Conservation (phyloP, 495 filamentous ascomycete species). For the Annulohypoxylon stygium region DNA sequence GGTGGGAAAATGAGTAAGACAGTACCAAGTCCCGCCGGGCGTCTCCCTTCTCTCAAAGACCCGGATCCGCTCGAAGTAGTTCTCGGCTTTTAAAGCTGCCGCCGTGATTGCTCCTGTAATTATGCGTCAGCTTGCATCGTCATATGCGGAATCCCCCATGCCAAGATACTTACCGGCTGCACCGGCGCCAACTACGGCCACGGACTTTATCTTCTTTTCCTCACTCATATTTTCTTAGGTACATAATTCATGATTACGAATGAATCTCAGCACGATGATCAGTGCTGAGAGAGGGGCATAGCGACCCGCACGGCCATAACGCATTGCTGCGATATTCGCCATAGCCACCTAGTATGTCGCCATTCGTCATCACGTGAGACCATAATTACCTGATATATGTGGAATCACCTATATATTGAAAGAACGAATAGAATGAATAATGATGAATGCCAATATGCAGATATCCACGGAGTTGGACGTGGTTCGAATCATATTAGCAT, state of each 20-base stretch:
- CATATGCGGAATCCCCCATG: neutral
- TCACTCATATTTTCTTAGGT: slow-evolving; percentile 39
- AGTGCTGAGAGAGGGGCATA: slow-evolving; percentile 27
- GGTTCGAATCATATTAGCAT: neutral
- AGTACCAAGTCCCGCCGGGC: slow-evolving; percentile 64
- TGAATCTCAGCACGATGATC: neutral
- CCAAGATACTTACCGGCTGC: slow-evolving; percentile 59
- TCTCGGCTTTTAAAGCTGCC: slow-evolving; percentile 61
- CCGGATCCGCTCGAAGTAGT: slow-evolving; percentile 63
- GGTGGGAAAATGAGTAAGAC: neutral
- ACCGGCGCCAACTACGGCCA: slow-evolving; percentile 66
- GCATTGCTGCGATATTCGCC: slow-evolving; percentile 30
- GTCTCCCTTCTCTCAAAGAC: slow-evolving; percentile 64
- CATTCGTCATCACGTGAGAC: slow-evolving; percentile 45
- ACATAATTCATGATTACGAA: slow-evolving; percentile 3
- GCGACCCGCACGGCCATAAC: neutral
- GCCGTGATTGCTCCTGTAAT: slow-evolving; percentile 59
- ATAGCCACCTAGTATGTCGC: slow-evolving; percentile 38
- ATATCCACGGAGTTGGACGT: neutral
- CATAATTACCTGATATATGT: neutral
- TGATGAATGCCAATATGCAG: neutral
- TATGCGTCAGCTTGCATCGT: slow-evolving; percentile 12
- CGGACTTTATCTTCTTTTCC: slow-evolving; percentile 56
- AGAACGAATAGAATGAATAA: neutral
- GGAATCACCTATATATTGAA: neutral